These are phyloP conservation scores for Solanum medicagineum DNA, from an alignment of 257 asterid species.

Conservation along the genomic window DNA sequence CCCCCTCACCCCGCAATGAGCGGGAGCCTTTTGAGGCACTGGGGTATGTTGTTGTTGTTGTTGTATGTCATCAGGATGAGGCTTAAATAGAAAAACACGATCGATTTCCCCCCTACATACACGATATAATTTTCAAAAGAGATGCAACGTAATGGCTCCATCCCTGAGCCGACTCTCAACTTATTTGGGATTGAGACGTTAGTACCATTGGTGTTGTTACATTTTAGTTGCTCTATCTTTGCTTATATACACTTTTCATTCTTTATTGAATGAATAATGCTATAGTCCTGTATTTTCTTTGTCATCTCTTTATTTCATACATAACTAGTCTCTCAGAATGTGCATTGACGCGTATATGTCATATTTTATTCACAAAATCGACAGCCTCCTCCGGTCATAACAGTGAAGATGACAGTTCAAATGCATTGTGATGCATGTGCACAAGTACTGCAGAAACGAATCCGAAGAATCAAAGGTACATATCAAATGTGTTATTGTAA, in stretches of 20 bases:
- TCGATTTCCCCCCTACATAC: no score
- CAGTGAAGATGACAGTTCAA: constrained; percentile 52
- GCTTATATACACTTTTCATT: neutral
- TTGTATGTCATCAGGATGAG: no score
- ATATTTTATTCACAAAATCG: neutral
- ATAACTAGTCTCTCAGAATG: neutral
- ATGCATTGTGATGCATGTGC: constrained; percentile 98
- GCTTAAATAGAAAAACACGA: no score
- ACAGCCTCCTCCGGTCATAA: constrained; percentile 67
- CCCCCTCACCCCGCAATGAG: no score
- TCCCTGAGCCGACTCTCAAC: neutral
- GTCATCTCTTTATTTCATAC: neutral
- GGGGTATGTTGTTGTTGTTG: no score
- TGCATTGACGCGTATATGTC: neutral
- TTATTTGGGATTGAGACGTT: neutral
- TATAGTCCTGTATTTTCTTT: no score
- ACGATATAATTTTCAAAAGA: neutral
- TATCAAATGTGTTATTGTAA: neutral
- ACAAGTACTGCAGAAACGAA: constrained; percentile 57
- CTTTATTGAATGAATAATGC: no score
- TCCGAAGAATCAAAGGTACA: constrained; percentile 52
- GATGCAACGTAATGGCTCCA: neutral
- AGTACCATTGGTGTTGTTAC: neutral
- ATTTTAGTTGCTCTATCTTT: neutral
- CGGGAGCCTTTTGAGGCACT: no score